Evolutionary conservation across 495 filamentous ascomycete genomes (phyloP).

Genomic region (Saxophila tyrrhenica): DNA sequence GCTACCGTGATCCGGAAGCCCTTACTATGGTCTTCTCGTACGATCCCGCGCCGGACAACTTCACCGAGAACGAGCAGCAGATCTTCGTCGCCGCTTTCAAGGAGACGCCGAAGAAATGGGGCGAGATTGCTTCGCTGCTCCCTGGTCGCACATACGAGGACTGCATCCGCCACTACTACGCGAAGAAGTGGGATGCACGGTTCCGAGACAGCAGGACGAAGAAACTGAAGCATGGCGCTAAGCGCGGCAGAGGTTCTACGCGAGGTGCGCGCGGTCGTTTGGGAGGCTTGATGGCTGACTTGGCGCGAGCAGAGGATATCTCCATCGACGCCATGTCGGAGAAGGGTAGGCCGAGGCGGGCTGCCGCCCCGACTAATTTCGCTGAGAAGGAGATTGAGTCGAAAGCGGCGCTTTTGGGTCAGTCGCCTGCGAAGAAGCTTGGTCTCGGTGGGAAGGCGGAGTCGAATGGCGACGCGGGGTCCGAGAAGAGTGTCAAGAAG

Average conservation of each 20-base stretch:
- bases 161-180: conserved; percentile 92
- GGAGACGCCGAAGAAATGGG: conserved; percentile 81
- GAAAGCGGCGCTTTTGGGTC: conserved; percentile 31
- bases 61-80: conserved; percentile 65
- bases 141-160: conserved; percentile 65
- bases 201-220: conserved; percentile 73
- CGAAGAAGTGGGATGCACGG: conserved; percentile 74
- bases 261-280: conserved; percentile 45
- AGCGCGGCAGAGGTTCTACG: conserved; percentile 30
- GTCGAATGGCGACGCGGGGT: conserved; percentile 6
- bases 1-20: conserved; percentile 51
- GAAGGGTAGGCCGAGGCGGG: conserved; percentile 55
- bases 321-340: conserved; percentile 40
- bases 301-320: conserved; percentile 16
- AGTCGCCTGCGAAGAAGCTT: conserved; percentile 24
- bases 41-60: conserved; percentile 67
- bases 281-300: conserved; percentile 15
- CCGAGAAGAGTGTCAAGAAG: conserved; percentile 26
- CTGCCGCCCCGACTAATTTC: conserved; percentile 57
- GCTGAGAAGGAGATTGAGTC: conserved; percentile 39
- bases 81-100: conserved; percentile 71
- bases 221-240: conserved; percentile 54
- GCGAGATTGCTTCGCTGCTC: conserved; percentile 67
- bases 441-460: conserved; percentile 12
- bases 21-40: conserved; percentile 63